Evolutionary conservation across 2,329 filamentous ascomycete genomes (phyloP).

Genomic region (Ceratocystis huliohia): DNA sequence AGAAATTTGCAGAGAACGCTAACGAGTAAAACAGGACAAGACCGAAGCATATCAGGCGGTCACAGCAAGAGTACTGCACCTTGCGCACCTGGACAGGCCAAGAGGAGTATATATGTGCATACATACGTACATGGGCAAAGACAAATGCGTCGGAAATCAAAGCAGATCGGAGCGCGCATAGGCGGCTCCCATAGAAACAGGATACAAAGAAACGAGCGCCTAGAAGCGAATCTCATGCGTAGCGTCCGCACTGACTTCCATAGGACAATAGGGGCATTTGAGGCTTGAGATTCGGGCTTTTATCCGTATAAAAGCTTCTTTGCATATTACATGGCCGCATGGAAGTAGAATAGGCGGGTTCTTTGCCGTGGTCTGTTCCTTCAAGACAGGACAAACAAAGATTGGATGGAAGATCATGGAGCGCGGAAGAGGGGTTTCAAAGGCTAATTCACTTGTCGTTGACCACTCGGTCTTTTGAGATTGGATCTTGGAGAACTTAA

Average conservation of each 20-base stretch:
- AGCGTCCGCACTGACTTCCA: constrained; percentile 64
- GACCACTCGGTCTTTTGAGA: constrained; percentile 93
- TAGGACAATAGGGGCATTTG: constrained; percentile 95
- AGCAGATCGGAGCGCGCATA: not conserved
- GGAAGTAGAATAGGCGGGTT: constrained; percentile 97
- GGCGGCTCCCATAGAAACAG: not conserved
- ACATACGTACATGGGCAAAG: not conserved
- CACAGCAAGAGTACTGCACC: not conserved
- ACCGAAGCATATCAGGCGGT: not conserved
- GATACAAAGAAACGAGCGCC: constrained; percentile 1
- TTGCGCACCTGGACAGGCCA: not conserved
- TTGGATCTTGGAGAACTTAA: constrained; percentile 82
- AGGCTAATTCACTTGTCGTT: constrained; percentile 76
- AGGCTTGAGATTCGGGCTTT: constrained; percentile 61
- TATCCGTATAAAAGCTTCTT: constrained; percentile 67
- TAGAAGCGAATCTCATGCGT: constrained; percentile 59
- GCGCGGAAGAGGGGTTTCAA: constrained; percentile 49
- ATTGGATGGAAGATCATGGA: constrained; percentile 78
- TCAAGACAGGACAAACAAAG: constrained; percentile 94
- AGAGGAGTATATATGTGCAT: not conserved
- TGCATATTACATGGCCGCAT: constrained; percentile 86
- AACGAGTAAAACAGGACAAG: not conserved
- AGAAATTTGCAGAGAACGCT: not conserved
- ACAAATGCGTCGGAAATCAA: not conserved
- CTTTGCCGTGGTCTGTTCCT: constrained; percentile 82